Conservation (phyloP, 495 filamentous ascomycete species). For the Staphylotrichum tortipilum region DNA sequence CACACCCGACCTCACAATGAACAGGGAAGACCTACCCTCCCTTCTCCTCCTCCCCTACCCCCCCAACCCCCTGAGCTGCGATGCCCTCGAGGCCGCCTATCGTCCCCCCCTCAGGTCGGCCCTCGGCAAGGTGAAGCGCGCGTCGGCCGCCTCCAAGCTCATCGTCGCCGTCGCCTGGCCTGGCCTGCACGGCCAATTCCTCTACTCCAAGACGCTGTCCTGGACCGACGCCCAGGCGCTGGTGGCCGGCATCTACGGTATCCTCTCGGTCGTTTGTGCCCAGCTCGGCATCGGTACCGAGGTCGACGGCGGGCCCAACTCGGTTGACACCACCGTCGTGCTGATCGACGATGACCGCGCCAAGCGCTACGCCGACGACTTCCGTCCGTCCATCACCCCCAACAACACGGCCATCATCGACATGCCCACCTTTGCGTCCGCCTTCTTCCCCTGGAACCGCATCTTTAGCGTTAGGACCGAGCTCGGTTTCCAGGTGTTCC, state of each 20-base stretch:
- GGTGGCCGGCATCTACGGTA: slow-evolving; percentile 67
- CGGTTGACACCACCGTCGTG: slow-evolving; percentile 70
- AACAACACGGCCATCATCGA: slow-evolving; percentile 52
- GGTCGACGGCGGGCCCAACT: slow-evolving; percentile 50
- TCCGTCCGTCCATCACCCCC: slow-evolving; percentile 23
- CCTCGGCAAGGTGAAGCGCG: slow-evolving; percentile 35
- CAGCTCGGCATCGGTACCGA: slow-evolving; percentile 52
- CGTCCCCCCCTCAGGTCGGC: slow-evolving; percentile 42
- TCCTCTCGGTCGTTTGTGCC: slow-evolving; percentile 60
- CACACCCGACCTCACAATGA: slow-evolving; percentile 2
- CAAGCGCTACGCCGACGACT: slow-evolving; percentile 23
- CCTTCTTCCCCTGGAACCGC: slow-evolving; percentile 56
- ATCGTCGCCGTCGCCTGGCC: slow-evolving; percentile 48
- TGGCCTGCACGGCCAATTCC: slow-evolving; percentile 36
- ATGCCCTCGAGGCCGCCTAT: slow-evolving; percentile 48
- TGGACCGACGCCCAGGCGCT: slow-evolving; percentile 57
- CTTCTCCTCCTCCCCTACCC: slow-evolving; percentile 52
- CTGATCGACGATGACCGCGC: slow-evolving; percentile 53
- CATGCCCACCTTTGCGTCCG: slow-evolving; percentile 55
- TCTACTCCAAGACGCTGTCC: slow-evolving; percentile 45
- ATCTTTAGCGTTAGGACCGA: slow-evolving; percentile 60
- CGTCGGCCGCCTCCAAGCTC: slow-evolving; percentile 34
- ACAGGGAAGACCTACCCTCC: slow-evolving; percentile 30
- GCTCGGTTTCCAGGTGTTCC: slow-evolving; percentile 40
- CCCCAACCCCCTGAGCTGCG: slow-evolving; percentile 37